Evolutionary conservation across 2,329 filamentous ascomycete species (phyloP).

Genomic region (Fusarium robinianum): DNA sequence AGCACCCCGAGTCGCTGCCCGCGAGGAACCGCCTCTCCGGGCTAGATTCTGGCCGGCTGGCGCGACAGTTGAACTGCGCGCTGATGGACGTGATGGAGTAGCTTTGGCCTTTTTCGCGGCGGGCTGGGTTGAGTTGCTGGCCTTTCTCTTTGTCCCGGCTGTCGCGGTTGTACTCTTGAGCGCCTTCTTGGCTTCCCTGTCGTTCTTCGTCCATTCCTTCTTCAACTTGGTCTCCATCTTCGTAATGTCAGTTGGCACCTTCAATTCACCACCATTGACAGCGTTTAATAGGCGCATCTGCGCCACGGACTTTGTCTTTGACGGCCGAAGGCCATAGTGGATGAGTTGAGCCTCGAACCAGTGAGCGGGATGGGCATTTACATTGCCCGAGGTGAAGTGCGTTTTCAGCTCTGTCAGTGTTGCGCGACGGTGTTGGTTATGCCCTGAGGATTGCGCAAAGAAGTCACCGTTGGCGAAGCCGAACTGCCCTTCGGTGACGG

Average conservation of each 20-base stretch:
- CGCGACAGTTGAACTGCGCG: too few species aligned
- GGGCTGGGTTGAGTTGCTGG: background rate
- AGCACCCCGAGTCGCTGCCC: background rate
- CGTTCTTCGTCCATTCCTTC: slow-evolving; percentile 59
- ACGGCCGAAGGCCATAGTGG: slow-evolving; percentile 63
- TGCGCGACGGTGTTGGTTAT: slow-evolving; percentile 53
- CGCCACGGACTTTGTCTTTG: slow-evolving; percentile 61
- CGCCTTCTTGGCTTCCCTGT: slow-evolving; percentile 53
- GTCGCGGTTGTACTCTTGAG: background rate
- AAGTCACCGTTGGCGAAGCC: slow-evolving; percentile 49
- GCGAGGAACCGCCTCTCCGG: slow-evolving; percentile 8
- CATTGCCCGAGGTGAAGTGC: slow-evolving; percentile 48
- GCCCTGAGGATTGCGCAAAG: slow-evolving; percentile 49
- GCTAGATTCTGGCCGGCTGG: too few species aligned
- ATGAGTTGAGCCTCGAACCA: slow-evolving; percentile 67
- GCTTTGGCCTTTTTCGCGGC: slow-evolving; percentile 2
- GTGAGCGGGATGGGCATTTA: slow-evolving; percentile 58
- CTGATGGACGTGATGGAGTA: too few species aligned
- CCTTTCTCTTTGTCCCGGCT: slow-evolving; percentile 13
- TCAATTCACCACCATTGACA: slow-evolving; percentile 52
- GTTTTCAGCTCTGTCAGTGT: slow-evolving; percentile 49
- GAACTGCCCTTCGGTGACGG: slow-evolving; percentile 44
- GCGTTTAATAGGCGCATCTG: slow-evolving; percentile 64
- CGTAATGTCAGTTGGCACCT: slow-evolving; percentile 53
- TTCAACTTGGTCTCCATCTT: slow-evolving; percentile 59